Base-by-base conservation (phyloP, 2,329 filamentous ascomycete species). In the Ceratocystis alfenasii region DNA sequence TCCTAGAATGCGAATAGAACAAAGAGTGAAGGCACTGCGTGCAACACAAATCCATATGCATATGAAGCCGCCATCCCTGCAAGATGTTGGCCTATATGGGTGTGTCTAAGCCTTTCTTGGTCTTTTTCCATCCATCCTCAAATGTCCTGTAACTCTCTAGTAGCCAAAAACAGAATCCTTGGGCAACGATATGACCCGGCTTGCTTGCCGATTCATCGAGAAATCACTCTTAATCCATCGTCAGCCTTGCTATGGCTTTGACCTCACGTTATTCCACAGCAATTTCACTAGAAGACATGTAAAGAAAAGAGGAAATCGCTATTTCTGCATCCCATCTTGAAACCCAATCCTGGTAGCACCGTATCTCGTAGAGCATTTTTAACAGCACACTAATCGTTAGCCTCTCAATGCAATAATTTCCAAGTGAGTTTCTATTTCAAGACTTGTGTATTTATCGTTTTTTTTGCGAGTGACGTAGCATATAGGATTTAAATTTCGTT, bases 211-310 rank as follows among this genome's bases (percentile, higher is more conserved):
- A 36, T 10, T 12, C 55, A 33, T 36, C 55, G 10, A 59, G 17
- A 28, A 41, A 17, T 36, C 28, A 33, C 8, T 6, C 30, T 36
- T 36, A 8, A 59, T 6, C 33, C 55, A 33, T 59, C 55, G n/a
- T 59, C 55, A 59, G 25, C 55, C 55, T 59, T 59, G 25, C 55
- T 33, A 59, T 59, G 55, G 28, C 55, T 59, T 33, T 59, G 55
- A 33, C 55, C 55, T 59, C 28, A 33, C n/a, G 12, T 20, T 33
- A 33, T 36, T 36, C 36, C 30, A 25, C 20, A 41, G 36, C 10
- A 53, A 53, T 53, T 53, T 53, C 5, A 53, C 48, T 53, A 53
- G 48, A 25, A 25, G 20, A 53, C 48, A n/a, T 25, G 44, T 20
- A 48, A 44, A 62, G 30, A 62, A 62, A 61, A 61, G 22, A 17